Base-by-base conservation (phyloP, 2,329 filamentous ascomycete genomes). In the Aspergillus fumigatus region DNA sequence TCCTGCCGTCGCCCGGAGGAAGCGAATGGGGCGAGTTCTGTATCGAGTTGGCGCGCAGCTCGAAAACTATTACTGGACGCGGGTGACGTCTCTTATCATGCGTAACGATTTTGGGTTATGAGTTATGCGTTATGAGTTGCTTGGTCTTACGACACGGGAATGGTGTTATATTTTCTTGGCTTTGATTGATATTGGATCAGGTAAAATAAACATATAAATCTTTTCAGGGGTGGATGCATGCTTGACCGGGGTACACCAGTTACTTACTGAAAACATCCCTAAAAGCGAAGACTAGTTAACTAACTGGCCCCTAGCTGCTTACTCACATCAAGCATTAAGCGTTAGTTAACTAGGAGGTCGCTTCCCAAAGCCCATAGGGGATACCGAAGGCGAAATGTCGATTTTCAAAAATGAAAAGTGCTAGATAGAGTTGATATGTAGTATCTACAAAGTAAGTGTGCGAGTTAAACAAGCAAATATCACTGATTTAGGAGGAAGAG, bases 11-110 rank as follows among this genome's bases (percentile, higher is more conserved):
- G 5, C 73, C 65, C 49, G 72, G 72, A 8, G 71, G 70, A 0
- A 66, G 63, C 45, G 87, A 93, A 62, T 92, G 89, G 82, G 87
- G 88, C 0, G 79, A 84, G 59, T 94, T 94, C 70, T 92, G 88
- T 68, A 77, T 86, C 62, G 84, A 85, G 70, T 72, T 95, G 66
- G 71, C 68, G 21, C 68, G 70, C 56, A 75, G 71, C 60, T 72
- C 71, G n/a, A 65, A 61, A 51, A 59, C 43, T 11, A 53, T 61
- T 47, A 52, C 54, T 32, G 56, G 51, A n/a, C 56, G 55, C 29
- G 52, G 38, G 7, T 60, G 21, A 58, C 9, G 21, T 27, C 35
- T 27, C 32, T 40, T 40, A 17, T 47, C 23, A 25, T 23, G 9
- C 32, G 11, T 47, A 23, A 47, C 23, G 43, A 25, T 23, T 35